phyloP scores from a whole-genome alignment of 148 eudicot genomes.

The Suaeda aralocaspica region DNA sequence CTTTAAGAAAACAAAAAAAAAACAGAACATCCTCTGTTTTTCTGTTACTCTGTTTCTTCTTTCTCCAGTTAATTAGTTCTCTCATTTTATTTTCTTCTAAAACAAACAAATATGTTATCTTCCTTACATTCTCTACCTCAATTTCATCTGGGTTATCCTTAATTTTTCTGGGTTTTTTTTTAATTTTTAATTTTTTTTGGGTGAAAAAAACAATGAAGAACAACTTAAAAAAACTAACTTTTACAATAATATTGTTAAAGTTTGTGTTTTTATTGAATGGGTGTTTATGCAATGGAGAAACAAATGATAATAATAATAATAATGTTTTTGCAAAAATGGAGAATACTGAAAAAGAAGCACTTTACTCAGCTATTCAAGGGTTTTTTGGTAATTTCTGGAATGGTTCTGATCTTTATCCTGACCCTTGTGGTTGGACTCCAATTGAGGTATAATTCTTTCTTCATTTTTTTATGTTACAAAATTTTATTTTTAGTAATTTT shows the following conservation, averaged over 20 bases:
- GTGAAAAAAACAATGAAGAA: constrained; percentile 26
- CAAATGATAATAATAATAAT: constrained; percentile 29
- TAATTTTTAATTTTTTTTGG: neutral
- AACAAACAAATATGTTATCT: neutral
- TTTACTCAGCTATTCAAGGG: constrained; percentile 74
- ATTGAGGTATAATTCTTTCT: constrained; percentile 49
- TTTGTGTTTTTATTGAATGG: constrained; percentile 24
- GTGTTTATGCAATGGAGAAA: constrained; percentile 39
- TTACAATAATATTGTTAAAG: neutral
- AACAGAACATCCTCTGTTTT: constrained; percentile 16
- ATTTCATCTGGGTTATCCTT: neutral
- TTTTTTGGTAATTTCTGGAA: constrained; percentile 84
- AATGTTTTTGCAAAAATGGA: constrained; percentile 45
- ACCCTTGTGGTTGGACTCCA: constrained; percentile 96
- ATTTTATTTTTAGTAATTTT: neutral
- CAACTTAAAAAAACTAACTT: constrained; percentile 5
- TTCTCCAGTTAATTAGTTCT: constrained; percentile 7
- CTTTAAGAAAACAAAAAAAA: neutral
- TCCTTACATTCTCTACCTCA: neutral
- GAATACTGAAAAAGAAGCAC: constrained; percentile 57
- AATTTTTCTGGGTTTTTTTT: neutral
- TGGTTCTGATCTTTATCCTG: constrained; percentile 87
- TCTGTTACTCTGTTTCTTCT: neutral
- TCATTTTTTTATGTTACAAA: neutral
- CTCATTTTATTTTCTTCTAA: too few relatives aligned